Base-by-base conservation (phyloP, 129 eudicot genomes). In the Artemisia tridentata region DNA sequence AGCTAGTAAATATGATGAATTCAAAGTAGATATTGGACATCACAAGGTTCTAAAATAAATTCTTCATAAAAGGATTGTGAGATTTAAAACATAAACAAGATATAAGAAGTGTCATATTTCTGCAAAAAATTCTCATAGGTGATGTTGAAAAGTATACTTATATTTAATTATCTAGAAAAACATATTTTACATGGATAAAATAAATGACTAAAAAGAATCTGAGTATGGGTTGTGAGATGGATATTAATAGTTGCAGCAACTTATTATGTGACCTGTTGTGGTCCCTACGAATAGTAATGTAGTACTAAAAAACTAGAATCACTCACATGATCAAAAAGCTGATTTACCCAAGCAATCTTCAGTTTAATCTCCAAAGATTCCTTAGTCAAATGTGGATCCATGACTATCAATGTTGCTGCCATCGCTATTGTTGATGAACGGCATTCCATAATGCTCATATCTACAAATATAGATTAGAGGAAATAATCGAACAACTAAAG, bases 371-470 rank as follows among this genome's bases (percentile, higher is more conserved):
- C 83, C 81, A 87, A 69, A 27, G 83, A 66, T 63, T 85, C 79
- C 59, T 59, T 79, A 3, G 82, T 85, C 76, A 87, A 71, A 52
- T 53, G 76, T 68, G 62, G 84, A 81, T 87, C 89, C 74, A 79
- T 11, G 47, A 80, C 85, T 68, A 76, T 63, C 69, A 90, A 75
- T 67, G 84, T 84, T 19, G 91, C 91, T 52, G 95, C 86, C 79
- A 80, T 79, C 60, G 91, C 89, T 17, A 85, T 67, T 21, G 78
- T 80, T 7, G 91, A 85, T 48, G 89, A 76, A 17, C 82, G 69
- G 55, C 68, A 43, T 38, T 64, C 68, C 78, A 77, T 77, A 29
- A 83, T 55, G 13, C 67, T 52, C 56, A 48, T 67, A 81, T 87
- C 97, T 90, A 72, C 83, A 75, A 43, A 52, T 2, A 60, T 31